Conservation (phyloP, 1,284 basidiomycete genomes). For the Ganoderma resinaceum region DNA sequence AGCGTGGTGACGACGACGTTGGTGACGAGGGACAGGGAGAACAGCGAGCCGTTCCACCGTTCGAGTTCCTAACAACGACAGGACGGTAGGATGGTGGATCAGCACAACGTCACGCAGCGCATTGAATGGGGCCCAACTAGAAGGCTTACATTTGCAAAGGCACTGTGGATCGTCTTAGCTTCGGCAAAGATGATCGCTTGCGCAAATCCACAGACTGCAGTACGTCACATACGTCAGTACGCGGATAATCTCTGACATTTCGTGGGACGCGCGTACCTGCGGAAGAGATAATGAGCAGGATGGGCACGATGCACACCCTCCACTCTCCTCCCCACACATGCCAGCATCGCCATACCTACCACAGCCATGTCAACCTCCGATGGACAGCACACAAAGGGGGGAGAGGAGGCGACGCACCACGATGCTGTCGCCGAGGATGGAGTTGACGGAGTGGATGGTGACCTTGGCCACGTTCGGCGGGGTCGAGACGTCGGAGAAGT, state of each 20-base stretch:
- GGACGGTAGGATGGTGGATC: neutral
- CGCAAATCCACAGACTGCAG: conserved; percentile 44
- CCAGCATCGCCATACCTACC: conserved; percentile 46
- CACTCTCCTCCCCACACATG: conserved; percentile 46
- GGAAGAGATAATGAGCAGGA: conserved; percentile 43
- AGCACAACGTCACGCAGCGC: neutral
- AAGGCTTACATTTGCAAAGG: conserved; percentile 37
- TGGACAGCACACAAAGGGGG: neutral
- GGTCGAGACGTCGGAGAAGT: conserved; percentile 47
- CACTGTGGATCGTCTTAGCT: conserved; percentile 42
- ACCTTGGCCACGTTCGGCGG: conserved; percentile 49
- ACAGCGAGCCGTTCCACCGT: conserved; percentile 47
- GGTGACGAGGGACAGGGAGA: conserved; percentile 47
- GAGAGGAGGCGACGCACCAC: conserved; percentile 36
- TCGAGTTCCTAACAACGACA: conserved; percentile 14
- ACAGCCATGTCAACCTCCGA: neutral
- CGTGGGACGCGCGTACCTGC: conserved; percentile 37
- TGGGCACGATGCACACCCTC: conserved; percentile 42
- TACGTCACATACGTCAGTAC: neutral
- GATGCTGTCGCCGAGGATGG: conserved; percentile 45
- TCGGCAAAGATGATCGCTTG: conserved; percentile 45
- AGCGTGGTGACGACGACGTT: conserved; percentile 45
- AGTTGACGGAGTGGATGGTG: conserved; percentile 46
- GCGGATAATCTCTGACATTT: neutral
- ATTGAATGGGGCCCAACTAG: neutral